Base-by-base conservation (phyloP, 176 grass and related monocot species). In the Oryza officinalis region DNA sequence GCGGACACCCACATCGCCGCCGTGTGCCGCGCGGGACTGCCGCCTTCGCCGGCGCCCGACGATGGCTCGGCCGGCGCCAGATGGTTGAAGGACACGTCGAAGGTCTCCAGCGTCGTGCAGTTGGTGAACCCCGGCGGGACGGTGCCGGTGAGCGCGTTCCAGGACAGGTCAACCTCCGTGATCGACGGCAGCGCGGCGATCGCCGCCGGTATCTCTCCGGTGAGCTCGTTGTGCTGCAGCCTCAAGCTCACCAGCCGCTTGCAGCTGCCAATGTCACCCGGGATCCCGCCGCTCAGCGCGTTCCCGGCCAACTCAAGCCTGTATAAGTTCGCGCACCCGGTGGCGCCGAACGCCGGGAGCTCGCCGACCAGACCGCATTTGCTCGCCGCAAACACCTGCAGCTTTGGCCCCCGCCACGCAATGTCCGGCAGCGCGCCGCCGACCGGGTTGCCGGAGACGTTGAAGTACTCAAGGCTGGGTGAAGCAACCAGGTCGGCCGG, bases 141-240 rank as follows among this genome's bases (percentile, higher is more conserved):
- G 8, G 44, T 25, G 37, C 96, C 93, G 11, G 46, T 92, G 44
- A 99, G 93, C 64, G 41, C 40, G 69, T 99, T 99, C 87, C 85
- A 90, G 2, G 96, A 99, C 28, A 96, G 81, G 66, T 99, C 94
- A 20, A 99, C 74, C 23, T 99, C 96, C 1, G 96, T 95, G 46
- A 99, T 93, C 13, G 96, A 94, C 47, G 91, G 96, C 79, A 99
- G 82, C 8, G n/a, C 60, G 3, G 96, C 89, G 10, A 99, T 78
- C 40, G 13, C 93, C 7, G 66, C 59, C 1, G 93, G 96, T 14
- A 99, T 96, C 73, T 84, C 84, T 11, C 96, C 93, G 35, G 30
- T 68, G 37, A 99, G 83, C 15, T 46, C 67, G 63, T 99, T 99
- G 20, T 85, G 87, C 78, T 85, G 89, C 41, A 99, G 77, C 88